Evolutionary conservation across 108 stramenopile species (phyloP), one percentile per base, ranked within the genome.

Genomic region (Stephanodiscus triporus): DNA sequence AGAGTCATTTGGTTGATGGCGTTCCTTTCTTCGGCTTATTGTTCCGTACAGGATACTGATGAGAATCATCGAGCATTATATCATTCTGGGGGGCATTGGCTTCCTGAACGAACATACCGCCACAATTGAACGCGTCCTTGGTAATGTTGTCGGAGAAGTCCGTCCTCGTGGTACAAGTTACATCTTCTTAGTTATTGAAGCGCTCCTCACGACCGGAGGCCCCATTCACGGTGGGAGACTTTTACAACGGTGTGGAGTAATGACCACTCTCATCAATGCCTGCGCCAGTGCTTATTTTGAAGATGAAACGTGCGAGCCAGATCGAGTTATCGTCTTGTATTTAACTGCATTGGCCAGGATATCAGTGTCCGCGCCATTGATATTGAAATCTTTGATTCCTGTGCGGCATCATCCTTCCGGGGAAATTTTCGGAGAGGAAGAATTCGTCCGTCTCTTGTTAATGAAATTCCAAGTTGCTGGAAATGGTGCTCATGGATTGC

Each of bases 51-150:
- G 63, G 22, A 58, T 76, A 17, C 54, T 84, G 74, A 81, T 79
- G 78, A 59, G 73, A 42, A 70, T 84, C 9, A 68, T 73, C 9
- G 79, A 84, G 34, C 64, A 72, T 61, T 84, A 84, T 71, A 68
- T 84, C 22, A 69, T 76, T 53, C 45, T 80, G 57, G 83, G 83
- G 10, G 71, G 75, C 34, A 65, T 30, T 4, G 43, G 1, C 6
- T 84, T 84, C 55, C 75, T 84, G 9, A 79, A 56, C 30, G 69
- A 80, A 11, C 70, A 84, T 32, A 50, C 65, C 20, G 38, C 42
- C 23, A 67, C 79, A 14, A 24, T 84, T 60, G 65, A 72, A 49
- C 45, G 19, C n/a, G 48, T 84, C n/a, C 68, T 84, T 27, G 3
- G 47, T 32, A 68, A 72, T 53, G 32, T 70, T 49, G 58, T 80